Evolutionary conservation across 169 alveolate genomes (phyloP), one percentile per base, ranked within the genome.

Genomic region (Plasmodium knowlesi): DNA sequence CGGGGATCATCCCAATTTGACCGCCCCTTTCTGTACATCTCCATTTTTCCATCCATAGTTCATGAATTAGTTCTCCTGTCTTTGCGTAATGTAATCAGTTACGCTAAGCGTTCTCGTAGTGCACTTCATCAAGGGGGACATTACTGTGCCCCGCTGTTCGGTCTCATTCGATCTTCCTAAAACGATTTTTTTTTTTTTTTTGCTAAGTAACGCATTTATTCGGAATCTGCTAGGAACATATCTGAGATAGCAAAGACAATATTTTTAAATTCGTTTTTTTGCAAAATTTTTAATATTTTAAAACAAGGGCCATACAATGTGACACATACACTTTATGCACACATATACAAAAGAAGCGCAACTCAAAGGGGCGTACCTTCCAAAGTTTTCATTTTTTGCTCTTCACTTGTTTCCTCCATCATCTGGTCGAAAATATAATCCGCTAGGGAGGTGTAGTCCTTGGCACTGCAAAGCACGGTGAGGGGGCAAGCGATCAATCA

Each of bases 361-460:
- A n/a, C 76, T 22, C 41, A 67, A 6, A 28, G 76, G 14, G 37
- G 54, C 32, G 37, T 79, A 89, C 94, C 94, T 5, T 89, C 94
- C 71, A 89, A 8, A 32, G 61, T 46, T 39, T 80, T 28, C 46
- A 61, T 1, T 9, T 79, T 70, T 30, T 71, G 91, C 53, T 67
- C 82, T 37, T 80, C 82, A 19, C 82, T 89, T 34, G 73, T 67
- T 41, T 89, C 94, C 28, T 61, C 25, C 82, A 89, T 43, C 94
- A 89, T 89, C 28, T 89, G 30, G 19, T 89, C 83, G 83, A 79
- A 89, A 61, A 89, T 81, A 28, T 67, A 61, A 22, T 89, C 94
- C 5, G 90, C 90, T 25, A 89, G 28, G 46, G 90, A 89, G 6
- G 50, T 16, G 70, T 81, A 78, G 28, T 79, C 82, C 25, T 89